phyloP scores from a whole-genome alignment of 2,329 filamentous ascomycete genomes.

The Emergomyces africanus region DNA sequence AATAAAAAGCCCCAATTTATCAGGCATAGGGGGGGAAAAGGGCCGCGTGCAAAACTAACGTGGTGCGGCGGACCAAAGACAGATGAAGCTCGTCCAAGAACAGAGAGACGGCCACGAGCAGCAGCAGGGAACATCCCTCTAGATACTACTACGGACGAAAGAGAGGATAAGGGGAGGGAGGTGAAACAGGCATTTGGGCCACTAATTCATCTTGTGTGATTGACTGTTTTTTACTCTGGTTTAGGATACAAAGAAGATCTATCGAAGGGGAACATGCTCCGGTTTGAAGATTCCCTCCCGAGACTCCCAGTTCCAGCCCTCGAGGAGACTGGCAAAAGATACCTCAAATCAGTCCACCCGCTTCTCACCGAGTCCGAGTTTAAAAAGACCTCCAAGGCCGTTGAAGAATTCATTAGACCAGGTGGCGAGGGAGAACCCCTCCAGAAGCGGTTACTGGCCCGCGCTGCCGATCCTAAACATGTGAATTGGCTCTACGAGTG shows the following conservation, averaged over 20 bases:
- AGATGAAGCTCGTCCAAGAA: conserved; percentile 28
- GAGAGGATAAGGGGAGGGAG: conserved; percentile 5
- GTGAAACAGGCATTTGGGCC: conserved; percentile 4
- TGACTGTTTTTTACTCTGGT: not conserved
- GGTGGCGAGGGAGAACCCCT: conserved; percentile 70
- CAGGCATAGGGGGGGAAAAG: not conserved
- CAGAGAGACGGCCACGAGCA: conserved; percentile 30
- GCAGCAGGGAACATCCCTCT: conserved; percentile 30
- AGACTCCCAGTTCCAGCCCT: conserved; percentile 49
- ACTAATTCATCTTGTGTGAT: conserved; percentile 2
- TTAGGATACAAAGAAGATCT: conserved; percentile 52
- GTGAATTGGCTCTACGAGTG: conserved; percentile 97
- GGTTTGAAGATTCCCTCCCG: conserved; percentile 54
- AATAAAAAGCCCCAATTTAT: not conserved
- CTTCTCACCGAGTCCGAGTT: conserved; percentile 47
- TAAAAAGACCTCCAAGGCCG: conserved; percentile 58
- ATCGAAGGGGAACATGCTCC: conserved; percentile 51
- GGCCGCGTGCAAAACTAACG: conserved; percentile 18
- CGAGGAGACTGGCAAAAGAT: conserved; percentile 51
- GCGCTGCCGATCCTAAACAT: conserved; percentile 62
- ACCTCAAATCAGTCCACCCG: conserved; percentile 54
- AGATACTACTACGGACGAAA: not conserved
- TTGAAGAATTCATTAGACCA: conserved; percentile 79
- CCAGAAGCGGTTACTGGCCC: conserved; percentile 74
- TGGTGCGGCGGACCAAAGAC: conserved; percentile 21